Conservation (phyloP, 2,329 filamentous ascomycete genomes). For the Ophiostoma himal-ulmi region DNA sequence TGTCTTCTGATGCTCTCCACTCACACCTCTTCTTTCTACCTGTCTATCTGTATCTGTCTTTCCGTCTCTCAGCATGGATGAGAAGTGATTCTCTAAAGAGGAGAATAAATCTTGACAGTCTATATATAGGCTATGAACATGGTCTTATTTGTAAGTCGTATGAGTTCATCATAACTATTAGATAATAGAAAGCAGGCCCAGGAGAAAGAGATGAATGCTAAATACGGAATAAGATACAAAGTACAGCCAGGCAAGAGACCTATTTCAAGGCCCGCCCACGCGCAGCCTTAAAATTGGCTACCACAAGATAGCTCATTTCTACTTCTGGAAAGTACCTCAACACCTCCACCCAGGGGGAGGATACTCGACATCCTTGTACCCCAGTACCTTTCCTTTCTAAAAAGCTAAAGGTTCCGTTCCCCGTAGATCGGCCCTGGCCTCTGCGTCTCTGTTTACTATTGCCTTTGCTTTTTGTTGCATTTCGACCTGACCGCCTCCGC, state of each 20-base stretch:
- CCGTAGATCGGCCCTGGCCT: too few species aligned
- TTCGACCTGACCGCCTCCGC: slow-evolving; percentile 11
- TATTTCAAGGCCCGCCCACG: background rate
- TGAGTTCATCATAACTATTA: too few species aligned
- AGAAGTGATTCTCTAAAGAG: too few species aligned
- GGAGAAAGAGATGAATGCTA: background rate
- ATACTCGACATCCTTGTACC: background rate
- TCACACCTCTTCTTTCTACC: background rate
- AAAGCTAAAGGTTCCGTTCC: background rate
- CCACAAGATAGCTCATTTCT: slow-evolving; percentile 11
- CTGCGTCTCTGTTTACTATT: background rate
- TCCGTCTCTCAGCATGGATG: background rate
- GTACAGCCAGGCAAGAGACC: background rate
- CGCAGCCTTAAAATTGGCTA: slow-evolving; percentile 15
- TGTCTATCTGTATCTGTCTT: background rate
- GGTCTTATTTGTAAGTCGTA: background rate
- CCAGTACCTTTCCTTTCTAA: background rate
- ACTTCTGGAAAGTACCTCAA: slow-evolving; percentile 2
- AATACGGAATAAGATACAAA: background rate
- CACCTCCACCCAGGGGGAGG: background rate
- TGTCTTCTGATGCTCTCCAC: background rate
- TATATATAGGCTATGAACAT: background rate
- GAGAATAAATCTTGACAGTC: background rate
- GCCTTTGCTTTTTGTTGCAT: background rate
- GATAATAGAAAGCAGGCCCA: background rate